phyloP scores from a whole-genome alignment of 2,329 filamentous ascomycete species.

The Microsporum canis region DNA sequence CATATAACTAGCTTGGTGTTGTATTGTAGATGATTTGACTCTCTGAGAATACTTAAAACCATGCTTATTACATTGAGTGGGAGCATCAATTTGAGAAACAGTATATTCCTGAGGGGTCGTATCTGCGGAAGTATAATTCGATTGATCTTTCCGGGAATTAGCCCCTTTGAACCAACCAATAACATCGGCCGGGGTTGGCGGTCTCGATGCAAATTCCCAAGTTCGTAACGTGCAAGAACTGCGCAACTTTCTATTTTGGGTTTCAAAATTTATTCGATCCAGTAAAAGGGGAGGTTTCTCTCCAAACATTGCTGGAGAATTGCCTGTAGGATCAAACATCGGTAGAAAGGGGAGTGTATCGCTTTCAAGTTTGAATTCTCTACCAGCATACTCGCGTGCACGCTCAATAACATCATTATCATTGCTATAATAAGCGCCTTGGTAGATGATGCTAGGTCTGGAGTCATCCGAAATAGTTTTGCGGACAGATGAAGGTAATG shows the following conservation, averaged over 20 bases:
- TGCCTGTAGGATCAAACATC: slow-evolving; percentile 57
- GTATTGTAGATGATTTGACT: slow-evolving; percentile 59
- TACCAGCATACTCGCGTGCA: slow-evolving; percentile 71
- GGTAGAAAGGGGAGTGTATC: slow-evolving; percentile 69
- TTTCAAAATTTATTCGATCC: slow-evolving; percentile 44
- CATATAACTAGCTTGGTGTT: slow-evolving; percentile 87
- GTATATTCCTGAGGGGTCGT: slow-evolving; percentile 14
- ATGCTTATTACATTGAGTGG: slow-evolving; percentile 70
- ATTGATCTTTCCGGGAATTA: slow-evolving; percentile 18
- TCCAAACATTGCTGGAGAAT: slow-evolving; percentile 46
- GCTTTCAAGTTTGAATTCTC: slow-evolving; percentile 68
- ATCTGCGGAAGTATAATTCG: not conserved
- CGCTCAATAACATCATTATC: slow-evolving; percentile 72
- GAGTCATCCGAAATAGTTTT: slow-evolving; percentile 46
- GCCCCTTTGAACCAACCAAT: slow-evolving; percentile 51
- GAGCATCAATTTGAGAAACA: slow-evolving; percentile 77
- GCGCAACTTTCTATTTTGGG: slow-evolving; percentile 42
- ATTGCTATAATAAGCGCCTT: slow-evolving; percentile 73
- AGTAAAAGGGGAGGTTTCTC: slow-evolving; percentile 37
- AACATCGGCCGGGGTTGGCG: slow-evolving; percentile 62
- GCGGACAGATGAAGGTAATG: slow-evolving; percentile 36
- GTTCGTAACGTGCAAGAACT: slow-evolving; percentile 50
- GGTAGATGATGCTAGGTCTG: slow-evolving; percentile 62
- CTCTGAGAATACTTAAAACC: slow-evolving; percentile 81
- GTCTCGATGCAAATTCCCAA: slow-evolving; percentile 65